Conservation (phyloP, 768 basidiomycete species). For the Mycena galericulata region DNA sequence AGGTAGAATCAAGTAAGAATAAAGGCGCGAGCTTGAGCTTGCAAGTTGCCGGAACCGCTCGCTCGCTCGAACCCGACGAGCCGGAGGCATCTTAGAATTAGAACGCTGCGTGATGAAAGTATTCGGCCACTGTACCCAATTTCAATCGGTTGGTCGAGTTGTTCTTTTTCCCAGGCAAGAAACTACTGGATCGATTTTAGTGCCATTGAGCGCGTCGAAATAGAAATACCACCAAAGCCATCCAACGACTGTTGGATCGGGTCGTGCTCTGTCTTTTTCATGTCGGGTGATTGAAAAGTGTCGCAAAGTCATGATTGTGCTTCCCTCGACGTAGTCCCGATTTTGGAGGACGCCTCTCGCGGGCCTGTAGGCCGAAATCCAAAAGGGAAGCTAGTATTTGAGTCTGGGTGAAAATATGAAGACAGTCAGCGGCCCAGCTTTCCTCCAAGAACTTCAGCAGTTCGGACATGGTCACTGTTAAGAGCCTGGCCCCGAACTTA, state of each 20-base stretch:
- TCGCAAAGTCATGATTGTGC: constrained; percentile 60
- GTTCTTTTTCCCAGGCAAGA: constrained; percentile 76
- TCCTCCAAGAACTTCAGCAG: too few relatives aligned
- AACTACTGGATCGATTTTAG: constrained; percentile 78
- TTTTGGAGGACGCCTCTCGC: constrained; percentile 72
- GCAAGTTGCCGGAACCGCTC: not conserved
- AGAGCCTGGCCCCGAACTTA: too few relatives aligned
- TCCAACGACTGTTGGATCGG: constrained; percentile 88
- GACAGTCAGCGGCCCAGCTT: constrained; percentile 52
- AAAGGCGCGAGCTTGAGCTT: too few relatives aligned
- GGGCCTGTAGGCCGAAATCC: constrained; percentile 86
- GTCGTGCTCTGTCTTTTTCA: constrained; percentile 89
- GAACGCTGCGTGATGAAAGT: constrained; percentile 49
- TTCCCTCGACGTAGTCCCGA: constrained; percentile 80
- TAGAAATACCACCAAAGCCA: constrained; percentile 90
- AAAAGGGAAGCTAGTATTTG: constrained; percentile 16
- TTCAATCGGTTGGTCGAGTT: constrained; percentile 65
- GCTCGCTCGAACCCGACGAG: constrained; percentile 28
- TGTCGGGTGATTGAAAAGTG: too few relatives aligned
- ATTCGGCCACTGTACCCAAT: constrained; percentile 63
- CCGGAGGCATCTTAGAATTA: too few relatives aligned
- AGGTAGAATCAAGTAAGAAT: too few relatives aligned
- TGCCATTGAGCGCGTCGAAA: constrained; percentile 77
- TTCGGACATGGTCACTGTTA: too few relatives aligned
- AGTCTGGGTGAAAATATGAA: not conserved